Evolutionary conservation across 768 basidiomycete species (phyloP).

Genomic region (Leucocoprinus sp.): DNA sequence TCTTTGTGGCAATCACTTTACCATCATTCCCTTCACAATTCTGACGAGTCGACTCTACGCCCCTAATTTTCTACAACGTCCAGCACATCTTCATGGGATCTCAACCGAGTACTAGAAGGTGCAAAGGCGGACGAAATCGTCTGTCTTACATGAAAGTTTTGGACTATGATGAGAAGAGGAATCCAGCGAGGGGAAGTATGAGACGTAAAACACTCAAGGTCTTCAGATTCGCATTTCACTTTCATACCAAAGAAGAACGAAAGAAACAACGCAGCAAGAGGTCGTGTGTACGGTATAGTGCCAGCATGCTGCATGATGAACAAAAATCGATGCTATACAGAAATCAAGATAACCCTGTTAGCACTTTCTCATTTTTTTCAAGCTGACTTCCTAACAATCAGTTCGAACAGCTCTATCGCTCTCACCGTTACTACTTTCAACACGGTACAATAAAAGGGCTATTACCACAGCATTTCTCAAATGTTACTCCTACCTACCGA

Average conservation of each 20-base stretch:
- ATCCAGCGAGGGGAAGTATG: not conserved
- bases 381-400: too few species aligned
- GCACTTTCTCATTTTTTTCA: too few species aligned
- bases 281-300: too few species aligned
- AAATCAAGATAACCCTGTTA: too few species aligned
- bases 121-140: not conserved
- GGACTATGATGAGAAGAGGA: not conserved
- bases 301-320: too few species aligned
- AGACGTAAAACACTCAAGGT: not conserved
- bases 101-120: not conserved
- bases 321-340: too few species aligned
- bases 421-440: too few species aligned
- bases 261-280: not conserved
- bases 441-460: too few species aligned
- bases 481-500: not conserved
- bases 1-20: too few species aligned
- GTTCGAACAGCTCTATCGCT: too few species aligned
- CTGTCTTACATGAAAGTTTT: not conserved
- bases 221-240: not conserved
- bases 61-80: not conserved
- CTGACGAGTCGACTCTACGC: not conserved
- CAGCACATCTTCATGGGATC: not conserved
- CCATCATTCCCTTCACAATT: too few species aligned
- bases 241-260: not conserved
- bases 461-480: not conserved